These are phyloP conservation scores for Ophiosphaerella korrae DNA, from an alignment of 2,329 filamentous ascomycete species.

Conservation along the genomic window DNA sequence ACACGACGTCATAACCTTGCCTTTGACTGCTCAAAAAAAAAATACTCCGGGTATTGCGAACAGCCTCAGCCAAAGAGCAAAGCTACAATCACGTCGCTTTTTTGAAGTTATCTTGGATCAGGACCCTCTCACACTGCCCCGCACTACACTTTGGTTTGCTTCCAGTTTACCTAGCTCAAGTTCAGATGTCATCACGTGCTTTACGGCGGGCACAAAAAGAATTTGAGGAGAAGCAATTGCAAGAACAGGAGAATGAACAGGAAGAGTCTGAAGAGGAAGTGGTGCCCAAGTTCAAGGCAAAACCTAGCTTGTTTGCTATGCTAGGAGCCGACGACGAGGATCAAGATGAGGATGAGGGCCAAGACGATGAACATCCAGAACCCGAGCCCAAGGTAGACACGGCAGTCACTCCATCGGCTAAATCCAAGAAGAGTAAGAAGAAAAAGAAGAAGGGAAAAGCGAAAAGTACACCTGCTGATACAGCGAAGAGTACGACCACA, in stretches of 20 bases:
- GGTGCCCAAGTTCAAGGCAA: slow-evolving; percentile 29
- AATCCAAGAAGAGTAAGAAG: slow-evolving; percentile 57
- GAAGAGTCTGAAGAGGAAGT: slow-evolving; percentile 48
- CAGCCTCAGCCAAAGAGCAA: too few species aligned
- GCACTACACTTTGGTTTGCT: too few species aligned
- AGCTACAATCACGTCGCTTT: too few species aligned
- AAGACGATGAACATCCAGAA: slow-evolving; percentile 40
- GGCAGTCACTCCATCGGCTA: slow-evolving; percentile 39
- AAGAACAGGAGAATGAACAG: slow-evolving; percentile 43
- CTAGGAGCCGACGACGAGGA: slow-evolving; percentile 49
- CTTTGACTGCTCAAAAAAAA: background rate
- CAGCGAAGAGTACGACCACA: slow-evolving; percentile 18
- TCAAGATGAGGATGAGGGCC: slow-evolving; percentile 44
- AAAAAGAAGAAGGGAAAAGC: slow-evolving; percentile 65
- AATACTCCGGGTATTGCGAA: background rate
- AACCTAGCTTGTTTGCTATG: slow-evolving; percentile 55
- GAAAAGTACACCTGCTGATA: slow-evolving; percentile 39
- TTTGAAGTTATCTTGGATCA: too few species aligned
- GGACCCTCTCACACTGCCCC: too few species aligned
- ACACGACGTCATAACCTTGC: slow-evolving; percentile 25
- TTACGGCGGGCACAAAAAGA: slow-evolving; percentile 67
- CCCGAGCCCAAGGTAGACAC: slow-evolving; percentile 36
- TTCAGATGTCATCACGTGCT: slow-evolving; percentile 68
- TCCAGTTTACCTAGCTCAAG: slow-evolving; percentile 4
- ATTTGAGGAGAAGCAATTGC: slow-evolving; percentile 61